Base-by-base conservation (phyloP, 2,329 filamentous ascomycete genomes). In the Aspergillus sp. region DNA sequence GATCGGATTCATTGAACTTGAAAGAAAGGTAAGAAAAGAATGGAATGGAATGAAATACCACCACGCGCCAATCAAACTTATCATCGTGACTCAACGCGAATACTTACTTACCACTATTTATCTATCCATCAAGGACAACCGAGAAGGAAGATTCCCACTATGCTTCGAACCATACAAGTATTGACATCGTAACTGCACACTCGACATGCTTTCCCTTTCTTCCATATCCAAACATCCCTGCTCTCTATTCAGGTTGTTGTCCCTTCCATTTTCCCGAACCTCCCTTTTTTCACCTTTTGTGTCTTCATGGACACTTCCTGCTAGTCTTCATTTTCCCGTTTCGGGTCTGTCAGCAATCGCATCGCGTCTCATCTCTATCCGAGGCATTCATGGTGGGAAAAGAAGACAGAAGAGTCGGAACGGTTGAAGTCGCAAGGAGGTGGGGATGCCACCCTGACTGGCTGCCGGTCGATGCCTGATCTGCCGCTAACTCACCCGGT, bases 391-490 rank as follows among this genome's bases (percentile, higher is more conserved):
- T 39, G 28, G 32, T n/a, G 43, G 28, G 43, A 54, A 52, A 49
- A 52, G 53, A 54, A 57, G 47, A 39, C n/a, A 60, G 25, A 28
- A 28, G 28, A 58, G 48, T 39, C 57, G 59, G 58, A 60, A 60
- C 17, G 38, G 15, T 28, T 28, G 6, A 28, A 25, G n/a, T 58
- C 50, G 53, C 45, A 49, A 36, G 53, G 39, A 53, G 54, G 63
- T 63, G 60, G 63, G 57, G 54, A 61, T 43, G 57, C 38, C 25
- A 17, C 43, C 55, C 21, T 57, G 58, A 65, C 55, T 63, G 61
- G 63, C 58, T 57, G 55, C 56, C 49, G 58, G 21, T 56, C 54
- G 56, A 61, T 65, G 63, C 63, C 63, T 65, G 63, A 65, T 65
- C 63, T 63, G 63, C 63, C 61, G 53, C 63, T 65, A 65, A 57